Evolutionary conservation across 1,284 basidiomycete genomes (phyloP), one percentile per base, ranked within the genome.

Genomic region (Porodaedalea pini): DNA sequence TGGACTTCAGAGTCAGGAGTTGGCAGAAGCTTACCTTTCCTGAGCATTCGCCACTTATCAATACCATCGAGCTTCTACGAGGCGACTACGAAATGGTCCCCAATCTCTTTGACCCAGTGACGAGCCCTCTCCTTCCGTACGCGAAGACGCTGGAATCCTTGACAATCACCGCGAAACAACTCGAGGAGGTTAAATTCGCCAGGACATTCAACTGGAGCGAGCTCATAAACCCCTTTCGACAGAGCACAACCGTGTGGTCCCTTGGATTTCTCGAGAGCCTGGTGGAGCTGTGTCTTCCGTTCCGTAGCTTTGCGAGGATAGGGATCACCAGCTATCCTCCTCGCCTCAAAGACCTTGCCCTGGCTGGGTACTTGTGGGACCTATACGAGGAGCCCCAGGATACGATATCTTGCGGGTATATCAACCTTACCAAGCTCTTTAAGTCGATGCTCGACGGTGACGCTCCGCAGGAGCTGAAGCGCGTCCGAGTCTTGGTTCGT

Each of bases 111-210:
- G 36, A 51, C 31, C 32, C 34, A 1, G 8, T 39, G 11, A 25
- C 50, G 21, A 51, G 36, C 17, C 50, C 50, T 13, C 50, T 51
- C n/a, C 50, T 39, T 39, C 50, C 50, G 29, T 51, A 23, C 15
- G 25, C 5, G 36, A 29, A 37, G 36, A 39, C 34, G 11, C 36
- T 51, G 17, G 36, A 51, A n/a, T 23, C 34, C 19, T 39, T 51
- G 17, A 39, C 36, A 10, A 51, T 51, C 21, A 40, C 50, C 11
- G 50, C 50, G 3, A 36, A 27, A 23, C n/a, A 39, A 8, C 11
- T 51, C 3, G 19, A n/a, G 7, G 21, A 27, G n/a, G 23, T 23
- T 10, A 6, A 7, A 21, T 15, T 25, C n/a, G 15, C 44, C 2
- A 23, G 7, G 44, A 27, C 4, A 4, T 25, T 15, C 23, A 13